These are phyloP conservation scores for Dryadomyces quercus-mongolicae DNA, from an alignment of 2,329 filamentous ascomycete species.

Conservation along the genomic window DNA sequence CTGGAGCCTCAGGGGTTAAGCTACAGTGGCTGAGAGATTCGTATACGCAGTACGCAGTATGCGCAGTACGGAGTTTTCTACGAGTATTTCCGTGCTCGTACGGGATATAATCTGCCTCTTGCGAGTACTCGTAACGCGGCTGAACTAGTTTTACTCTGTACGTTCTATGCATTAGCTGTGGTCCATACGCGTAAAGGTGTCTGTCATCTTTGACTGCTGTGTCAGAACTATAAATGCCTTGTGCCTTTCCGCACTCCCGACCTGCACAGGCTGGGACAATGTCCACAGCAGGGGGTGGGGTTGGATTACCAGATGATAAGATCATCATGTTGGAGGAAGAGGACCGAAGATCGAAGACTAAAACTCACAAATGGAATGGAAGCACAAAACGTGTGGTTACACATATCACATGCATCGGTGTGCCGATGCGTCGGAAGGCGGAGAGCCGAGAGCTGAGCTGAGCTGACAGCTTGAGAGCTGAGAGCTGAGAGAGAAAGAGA, in stretches of 20 bases:
- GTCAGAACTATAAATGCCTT: conserved; percentile 9
- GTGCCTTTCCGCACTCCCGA: conserved; percentile 10
- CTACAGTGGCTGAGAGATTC: no score
- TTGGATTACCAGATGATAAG: conserved; percentile 14
- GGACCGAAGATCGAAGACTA: not conserved
- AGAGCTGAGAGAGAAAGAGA: not conserved
- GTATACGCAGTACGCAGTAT: no score
- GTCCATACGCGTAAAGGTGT: no score
- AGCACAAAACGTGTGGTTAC: not conserved
- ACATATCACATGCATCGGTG: not conserved
- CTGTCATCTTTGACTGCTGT: not conserved
- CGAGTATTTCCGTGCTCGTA: no score
- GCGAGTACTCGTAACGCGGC: no score
- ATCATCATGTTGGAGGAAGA: conserved; percentile 2
- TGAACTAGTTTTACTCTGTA: no score
- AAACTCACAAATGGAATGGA: not conserved
- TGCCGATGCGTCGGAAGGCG: not conserved
- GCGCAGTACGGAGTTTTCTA: no score
- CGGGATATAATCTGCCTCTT: no score
- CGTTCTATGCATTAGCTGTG: not conserved
- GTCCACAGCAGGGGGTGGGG: conserved; percentile 9
- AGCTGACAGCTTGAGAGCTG: no score
- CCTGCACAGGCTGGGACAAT: conserved; percentile 6
- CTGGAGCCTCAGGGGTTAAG: no score
- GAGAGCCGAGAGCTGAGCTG: not conserved